These are phyloP conservation scores for Toxoplasma gondii DNA, from an alignment of 169 alveolate species.

Conservation along the genomic window DNA sequence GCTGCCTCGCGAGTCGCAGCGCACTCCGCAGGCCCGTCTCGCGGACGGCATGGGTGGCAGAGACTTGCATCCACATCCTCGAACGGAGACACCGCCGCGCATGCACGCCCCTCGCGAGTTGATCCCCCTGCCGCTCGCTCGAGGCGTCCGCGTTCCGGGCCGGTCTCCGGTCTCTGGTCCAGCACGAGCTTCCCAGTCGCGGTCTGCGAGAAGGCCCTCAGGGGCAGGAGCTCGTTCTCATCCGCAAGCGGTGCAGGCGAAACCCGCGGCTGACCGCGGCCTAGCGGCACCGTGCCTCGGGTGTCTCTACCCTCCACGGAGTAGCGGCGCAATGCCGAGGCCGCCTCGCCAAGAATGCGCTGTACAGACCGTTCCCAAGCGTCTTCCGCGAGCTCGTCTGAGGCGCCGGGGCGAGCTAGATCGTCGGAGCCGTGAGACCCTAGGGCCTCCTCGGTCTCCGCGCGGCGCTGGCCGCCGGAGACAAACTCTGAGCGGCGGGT, in stretches of 20 bases:
- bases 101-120: neutral
- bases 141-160: neutral
- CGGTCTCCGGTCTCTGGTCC: neutral
- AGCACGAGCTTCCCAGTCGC: neutral
- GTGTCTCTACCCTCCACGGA: neutral
- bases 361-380: neutral
- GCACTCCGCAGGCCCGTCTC: neutral
- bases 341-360: neutral
- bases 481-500: neutral
- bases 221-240: neutral
- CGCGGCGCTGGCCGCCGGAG: neutral
- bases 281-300: neutral
- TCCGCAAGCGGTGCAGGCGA: neutral
- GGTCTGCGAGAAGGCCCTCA: neutral
- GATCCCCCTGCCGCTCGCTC: neutral
- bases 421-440: neutral
- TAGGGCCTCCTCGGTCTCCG: neutral
- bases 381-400: neutral
- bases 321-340: neutral
- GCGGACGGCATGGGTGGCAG: neutral
- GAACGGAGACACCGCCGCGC: neutral
- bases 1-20: neutral
- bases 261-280: neutral
- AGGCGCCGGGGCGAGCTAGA: neutral
- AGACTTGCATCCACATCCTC: neutral